Conservation (phyloP, 176 grass and related monocot species). For the Hordeum vulgare region MorexV3_pseudomolecules_assembly NC_058522.1:136889529-136890028, state of each 20-base stretch:
- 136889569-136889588: slow-evolving; percentile 48
- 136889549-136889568: slow-evolving; percentile 37
- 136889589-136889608: slow-evolving; percentile 38
- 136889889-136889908: slow-evolving; percentile 31
- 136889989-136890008: slow-evolving; percentile 48
- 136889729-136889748: slow-evolving; percentile 45
- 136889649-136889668: neutral
- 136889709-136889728: slow-evolving; percentile 27
- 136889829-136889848: slow-evolving; percentile 48
- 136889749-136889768: slow-evolving; percentile 15
- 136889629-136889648: slow-evolving; percentile 24
- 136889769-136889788: slow-evolving; percentile 1
- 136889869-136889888: slow-evolving; percentile 10
- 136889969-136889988: slow-evolving; percentile 76
- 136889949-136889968: slow-evolving; percentile 56
- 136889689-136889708: slow-evolving; percentile 34
- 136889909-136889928: slow-evolving; percentile 3
- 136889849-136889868: slow-evolving; percentile 48
- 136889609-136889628: slow-evolving; percentile 27
- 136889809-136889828: slow-evolving; percentile 8
- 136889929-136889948: slow-evolving; percentile 48
- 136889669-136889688: slow-evolving; percentile 9
- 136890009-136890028: neutral
- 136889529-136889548: slow-evolving; percentile 23
- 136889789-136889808: slow-evolving; percentile 25